Evolutionary conservation across 1,284 basidiomycete genomes (phyloP), one percentile per base, ranked within the genome.

Genomic region (Ustilago sp.): DNA sequence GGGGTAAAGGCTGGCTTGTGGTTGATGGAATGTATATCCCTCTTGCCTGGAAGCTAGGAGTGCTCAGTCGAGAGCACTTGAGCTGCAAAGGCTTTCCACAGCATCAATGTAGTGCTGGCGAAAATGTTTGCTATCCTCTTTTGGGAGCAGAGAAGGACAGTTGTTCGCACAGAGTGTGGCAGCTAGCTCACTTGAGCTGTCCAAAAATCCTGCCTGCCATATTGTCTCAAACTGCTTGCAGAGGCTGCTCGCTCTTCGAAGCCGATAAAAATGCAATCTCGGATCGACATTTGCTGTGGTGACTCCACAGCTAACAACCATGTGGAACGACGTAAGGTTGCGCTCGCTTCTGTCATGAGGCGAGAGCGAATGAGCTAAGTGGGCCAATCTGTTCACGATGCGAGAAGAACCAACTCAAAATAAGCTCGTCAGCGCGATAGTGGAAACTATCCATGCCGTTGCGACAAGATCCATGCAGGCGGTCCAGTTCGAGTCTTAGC

Each of bases 371-470:
- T 50, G 28, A 15, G 48, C 48, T 50, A 34, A 50, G 48, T 31
- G 48, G 34, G 45, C 23, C 45, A 41, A 41, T 41, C 39, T 41
- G 39, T 15, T 41, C 39, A 23, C 23, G 45, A 48, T 8, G 45
- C 45, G 45, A 48, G 45, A 48, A 48, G 48, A 50, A 23, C 28
- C 28, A 50, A 50, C 48, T 15, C 48, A 50, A 50, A 50, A 31
- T 50, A 50, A 50, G 48, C 48, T 34, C 28, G 31, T 50, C 48
- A 50, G 11, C 7, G 32, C 48, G 32, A 51, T 12, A 31, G 48
- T 28, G 31, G 28, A 12, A 50, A 15, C 28, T 3, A 36, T 34
- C 9, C 9, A 31, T 9, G 45, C n/a, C 9, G 48, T 36, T 23
- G 32, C 51, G 51, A 53, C 15, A 4, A 19, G 34, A 32, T 12